These are phyloP conservation scores for Rhodofomes roseus DNA, from an alignment of 1,284 basidiomycete species.

Conservation along the genomic window DNA sequence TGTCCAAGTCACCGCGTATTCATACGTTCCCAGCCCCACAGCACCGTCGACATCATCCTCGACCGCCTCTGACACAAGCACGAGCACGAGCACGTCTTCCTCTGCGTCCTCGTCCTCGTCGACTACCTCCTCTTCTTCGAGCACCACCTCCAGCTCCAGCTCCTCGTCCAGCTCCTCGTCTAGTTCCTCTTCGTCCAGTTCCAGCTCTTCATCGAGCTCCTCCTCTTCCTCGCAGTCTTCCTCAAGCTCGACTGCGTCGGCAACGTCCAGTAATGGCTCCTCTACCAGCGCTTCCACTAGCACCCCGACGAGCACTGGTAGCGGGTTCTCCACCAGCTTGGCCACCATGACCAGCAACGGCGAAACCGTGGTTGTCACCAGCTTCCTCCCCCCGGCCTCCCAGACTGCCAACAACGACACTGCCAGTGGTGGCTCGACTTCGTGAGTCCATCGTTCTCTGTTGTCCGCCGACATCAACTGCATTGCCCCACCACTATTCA, in stretches of 20 bases:
- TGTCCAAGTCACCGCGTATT: not conserved
- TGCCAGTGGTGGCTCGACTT: not conserved
- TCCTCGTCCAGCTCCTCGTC: constrained; percentile 2
- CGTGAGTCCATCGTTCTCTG: not conserved
- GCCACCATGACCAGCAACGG: not conserved
- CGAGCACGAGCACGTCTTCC: not conserved
- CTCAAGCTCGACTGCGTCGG: constrained; percentile 8
- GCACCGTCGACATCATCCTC: not conserved
- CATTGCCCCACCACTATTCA: not conserved
- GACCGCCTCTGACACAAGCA: not conserved
- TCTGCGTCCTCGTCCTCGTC: not conserved
- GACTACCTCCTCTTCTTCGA: not conserved
- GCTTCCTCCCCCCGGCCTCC: not conserved
- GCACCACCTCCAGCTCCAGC: constrained; percentile 5
- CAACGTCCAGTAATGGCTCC: constrained; percentile 13
- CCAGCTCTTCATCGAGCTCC: not conserved
- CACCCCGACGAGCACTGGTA: constrained; percentile 1
- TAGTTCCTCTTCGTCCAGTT: not conserved
- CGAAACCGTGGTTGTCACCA: not conserved
- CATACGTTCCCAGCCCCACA: not conserved
- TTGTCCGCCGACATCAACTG: not conserved
- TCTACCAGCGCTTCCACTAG: constrained; percentile 6
- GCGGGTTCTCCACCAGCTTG: not conserved
- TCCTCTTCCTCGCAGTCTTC: constrained; percentile 6
- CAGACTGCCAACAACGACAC: not conserved